Evolutionary conservation across 2,329 filamentous ascomycete species (phyloP).

Genomic region (Pseudogymnoascus sp.): DNA sequence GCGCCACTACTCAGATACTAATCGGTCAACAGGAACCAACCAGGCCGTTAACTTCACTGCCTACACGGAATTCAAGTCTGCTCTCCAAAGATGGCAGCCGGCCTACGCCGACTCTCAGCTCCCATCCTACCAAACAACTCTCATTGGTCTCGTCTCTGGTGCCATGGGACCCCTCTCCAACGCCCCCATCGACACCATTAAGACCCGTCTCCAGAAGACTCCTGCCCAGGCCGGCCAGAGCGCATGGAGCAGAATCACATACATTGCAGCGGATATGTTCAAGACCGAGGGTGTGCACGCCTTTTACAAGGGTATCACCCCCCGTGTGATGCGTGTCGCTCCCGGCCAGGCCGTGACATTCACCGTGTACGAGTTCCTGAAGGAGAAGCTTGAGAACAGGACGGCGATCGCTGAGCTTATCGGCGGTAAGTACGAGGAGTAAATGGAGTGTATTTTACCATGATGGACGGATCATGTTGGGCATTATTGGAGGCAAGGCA

Average conservation of each 20-base stretch:
- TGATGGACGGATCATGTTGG: slow-evolving; percentile 1
- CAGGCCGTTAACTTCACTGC: slow-evolving; percentile 99
- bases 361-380: slow-evolving; percentile 71
- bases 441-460: slow-evolving; percentile 19
- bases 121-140: slow-evolving; percentile 80
- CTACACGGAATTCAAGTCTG: slow-evolving; percentile 86
- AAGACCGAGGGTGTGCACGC: slow-evolving; percentile 89
- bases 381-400: slow-evolving; percentile 59
- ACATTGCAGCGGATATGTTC: slow-evolving; percentile 79
- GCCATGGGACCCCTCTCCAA: slow-evolving; percentile 96
- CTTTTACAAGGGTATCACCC: slow-evolving; percentile 99
- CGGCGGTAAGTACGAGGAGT: slow-evolving; percentile 63
- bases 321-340: slow-evolving; percentile 92
- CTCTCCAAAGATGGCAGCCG: slow-evolving; percentile 65
- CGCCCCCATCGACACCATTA: slow-evolving; percentile 97
- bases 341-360: slow-evolving; percentile 81
- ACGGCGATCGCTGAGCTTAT: slow-evolving; percentile 52
- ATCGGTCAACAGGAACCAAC: slow-evolving; percentile 45
- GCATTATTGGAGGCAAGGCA: slow-evolving; percentile 4
- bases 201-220: slow-evolving; percentile 89
- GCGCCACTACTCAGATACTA: background rate
- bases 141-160: slow-evolving; percentile 79
- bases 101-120: slow-evolving; percentile 58
- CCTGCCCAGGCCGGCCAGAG: slow-evolving; percentile 75
- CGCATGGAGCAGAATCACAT: slow-evolving; percentile 68